Evolutionary conservation across 768 basidiomycete species (phyloP), one percentile per base, ranked within the genome.

Genomic region (Amylocystis lapponica): DNA sequence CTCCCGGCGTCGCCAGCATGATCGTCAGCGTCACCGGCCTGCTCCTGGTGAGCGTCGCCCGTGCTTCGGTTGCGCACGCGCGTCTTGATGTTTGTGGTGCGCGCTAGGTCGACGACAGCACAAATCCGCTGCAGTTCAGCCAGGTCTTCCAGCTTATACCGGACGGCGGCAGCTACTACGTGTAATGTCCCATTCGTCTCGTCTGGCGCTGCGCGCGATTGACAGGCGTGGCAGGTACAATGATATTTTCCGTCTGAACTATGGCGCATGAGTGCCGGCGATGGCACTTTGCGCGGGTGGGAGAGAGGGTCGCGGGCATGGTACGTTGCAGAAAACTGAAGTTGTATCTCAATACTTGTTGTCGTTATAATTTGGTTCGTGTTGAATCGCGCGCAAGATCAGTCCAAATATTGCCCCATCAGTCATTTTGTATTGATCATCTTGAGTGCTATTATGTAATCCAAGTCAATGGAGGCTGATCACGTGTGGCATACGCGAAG

Each of bases 81-180:
- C 17, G 12, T 22, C 22, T 19, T 21, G 12, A 17, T 19, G 14
- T 12, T 19, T 4, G 14, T 31, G 11, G 10, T 25, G 13, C 13
- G 17, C 16, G 10, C 0, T 52, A 91, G 89, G 80, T 98, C 51
- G 94, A 97, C 54, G 89, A 86, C 48, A 73, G 71, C 50, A 32
- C 65, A 45, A 86, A 87, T 52, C 80, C 89, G n/a, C 69, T 99
- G 44, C 81, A 79, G 56, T 99, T 89, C 72, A 88, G 83, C 51
- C 96, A 99, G 67, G 71, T 81, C 49, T 99, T 99, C 80, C 91
- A 95, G 53, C 79, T 99, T 45, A 74, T 88, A 41, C 83, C 78
- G 21, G 88, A 94, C 2, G 78, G 71, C 5, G 54, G 51, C 16
- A 78, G 78, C 52, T 94, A 85, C 72, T 97, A 83, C 60, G 86